Evolutionary conservation across 176 grass and related monocot species (phyloP).

Genomic region (Bothriochloa decipiens): DNA sequence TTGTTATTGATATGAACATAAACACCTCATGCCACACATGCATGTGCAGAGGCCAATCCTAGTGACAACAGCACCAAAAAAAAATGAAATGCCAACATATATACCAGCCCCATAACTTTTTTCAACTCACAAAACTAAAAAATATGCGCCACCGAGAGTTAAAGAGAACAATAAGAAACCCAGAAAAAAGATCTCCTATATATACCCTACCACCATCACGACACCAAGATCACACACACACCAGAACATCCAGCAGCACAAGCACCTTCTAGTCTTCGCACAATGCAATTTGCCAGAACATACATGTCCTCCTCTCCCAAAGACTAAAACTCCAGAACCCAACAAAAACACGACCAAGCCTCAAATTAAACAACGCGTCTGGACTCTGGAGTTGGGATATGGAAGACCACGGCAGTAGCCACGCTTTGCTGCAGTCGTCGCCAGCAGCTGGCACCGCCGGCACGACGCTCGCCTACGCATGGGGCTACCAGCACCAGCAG

Average conservation of each 20-base stretch:
- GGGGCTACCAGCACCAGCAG: slow-evolving; percentile 20
- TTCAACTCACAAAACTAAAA: not conserved
- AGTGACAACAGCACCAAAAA: slow-evolving; percentile 2
- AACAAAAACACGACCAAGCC: not conserved
- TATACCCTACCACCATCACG: slow-evolving; percentile 26
- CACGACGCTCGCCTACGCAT: slow-evolving; percentile 44
- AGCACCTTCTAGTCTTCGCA: not conserved
- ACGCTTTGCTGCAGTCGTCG: slow-evolving; percentile 32
- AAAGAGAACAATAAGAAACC: not conserved
- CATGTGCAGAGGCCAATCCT: not conserved
- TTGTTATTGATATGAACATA: not conserved
- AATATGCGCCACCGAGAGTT: not conserved
- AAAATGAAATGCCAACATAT: not conserved
- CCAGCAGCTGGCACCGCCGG: not conserved
- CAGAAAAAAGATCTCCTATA: slow-evolving; percentile 8
- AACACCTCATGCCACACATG: not conserved
- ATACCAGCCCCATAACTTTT: not conserved
- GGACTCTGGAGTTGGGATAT: not conserved
- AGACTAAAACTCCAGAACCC: not conserved
- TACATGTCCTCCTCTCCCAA: not conserved
- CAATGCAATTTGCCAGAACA: not conserved
- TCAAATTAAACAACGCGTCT: not conserved
- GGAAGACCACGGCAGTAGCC: slow-evolving; percentile 40
- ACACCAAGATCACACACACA: slow-evolving; percentile 26
- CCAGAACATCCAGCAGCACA: not conserved